Conservation (phyloP, 192 early-diverging fungal genomes). For the Nowakowskiella sp. region DNA sequence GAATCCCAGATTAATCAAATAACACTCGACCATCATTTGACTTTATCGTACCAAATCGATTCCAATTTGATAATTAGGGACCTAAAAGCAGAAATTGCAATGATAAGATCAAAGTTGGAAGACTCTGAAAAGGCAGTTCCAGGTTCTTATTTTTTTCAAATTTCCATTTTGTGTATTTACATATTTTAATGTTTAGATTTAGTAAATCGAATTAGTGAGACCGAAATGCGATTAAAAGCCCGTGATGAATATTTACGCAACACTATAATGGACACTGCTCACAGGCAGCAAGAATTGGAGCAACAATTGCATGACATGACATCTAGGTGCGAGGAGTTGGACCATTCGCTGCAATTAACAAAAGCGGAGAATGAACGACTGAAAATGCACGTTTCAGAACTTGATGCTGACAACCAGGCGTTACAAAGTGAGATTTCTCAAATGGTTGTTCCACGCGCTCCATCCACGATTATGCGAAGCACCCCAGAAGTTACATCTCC, state of each 20-base stretch:
- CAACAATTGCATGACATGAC: conserved; percentile 15
- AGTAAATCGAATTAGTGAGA: conserved; percentile 14
- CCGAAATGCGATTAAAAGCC: conserved; percentile 16
- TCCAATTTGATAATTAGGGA: not conserved
- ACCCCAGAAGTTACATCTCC: not conserved
- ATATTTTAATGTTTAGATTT: not conserved
- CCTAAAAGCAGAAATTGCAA: not conserved
- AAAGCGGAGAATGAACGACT: conserved; percentile 12
- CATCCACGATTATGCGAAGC: not conserved
- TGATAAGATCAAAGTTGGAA: not conserved
- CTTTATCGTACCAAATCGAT: not conserved
- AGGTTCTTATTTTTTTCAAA: conserved; percentile 7
- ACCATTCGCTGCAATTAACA: not conserved
- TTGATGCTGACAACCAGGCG: conserved; percentile 15
- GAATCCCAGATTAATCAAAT: too few relatives aligned
- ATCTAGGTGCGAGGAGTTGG: conserved; percentile 18
- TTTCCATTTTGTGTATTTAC: not conserved
- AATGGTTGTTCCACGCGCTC: not conserved
- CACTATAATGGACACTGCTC: conserved; percentile 30
- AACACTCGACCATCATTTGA: not conserved
- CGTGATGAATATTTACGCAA: conserved; percentile 27
- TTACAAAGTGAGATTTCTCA: conserved; percentile 17
- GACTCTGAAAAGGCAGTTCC: not conserved
- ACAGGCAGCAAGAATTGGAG: conserved; percentile 21
- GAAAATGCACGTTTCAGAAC: conserved; percentile 5